Base-by-base conservation (phyloP, 208 protist genomes). In the Leishmania major region DNA sequence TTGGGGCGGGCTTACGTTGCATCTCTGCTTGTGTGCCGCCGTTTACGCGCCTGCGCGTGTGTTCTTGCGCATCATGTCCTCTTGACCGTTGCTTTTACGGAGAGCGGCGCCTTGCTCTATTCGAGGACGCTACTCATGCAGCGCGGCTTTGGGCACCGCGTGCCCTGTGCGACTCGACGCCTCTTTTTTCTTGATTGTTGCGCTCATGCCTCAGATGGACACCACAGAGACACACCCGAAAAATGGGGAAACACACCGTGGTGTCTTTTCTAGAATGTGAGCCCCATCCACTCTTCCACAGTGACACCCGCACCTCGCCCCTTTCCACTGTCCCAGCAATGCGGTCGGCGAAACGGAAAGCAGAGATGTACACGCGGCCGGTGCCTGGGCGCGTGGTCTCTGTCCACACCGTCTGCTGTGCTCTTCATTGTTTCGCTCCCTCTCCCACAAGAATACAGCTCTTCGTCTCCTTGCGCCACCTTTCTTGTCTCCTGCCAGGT, bases 21-120 rank as follows among this genome's bases (percentile, higher is more conserved):
- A 40, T 82, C 22, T 47, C 40, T 88, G 75, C 45, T 51, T 62
- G 81, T 83, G 72, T 83, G 8, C 37, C 11, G 28, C 25, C 13
- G 70, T 55, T 28, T 10, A 43, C 19, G 49, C 25, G 43, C 64
- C 17, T 51, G 45, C 60, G 25, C 22, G 10, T 40, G 17, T 1
- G 51, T 8, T 7, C 40, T 70, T 19, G 43, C 66, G 13, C 40
- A 43, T 49, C 40, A 3, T 49, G 37, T 47, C 37, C 22, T 0
- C 40, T 72, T 8, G 31, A 55, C 3, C 19, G 40, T 51, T 31
- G 31, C 17, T 19, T 74, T 51, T 31, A 31, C 22, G 70, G 70
- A 55, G 7, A 51, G 70, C 70, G 28, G 10, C 25, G 43, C 10
- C 13, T 53, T 53, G 25, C 3, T 28, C n/a, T 49, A 40, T 53